A percentile compares a stretch with the other conserved stretches of the same genome.
These are phyloP conservation scores for Irpex lacteus DNA, from an alignment of 1,284 basidiomycete species.

Conservation along the genomic window DNA sequence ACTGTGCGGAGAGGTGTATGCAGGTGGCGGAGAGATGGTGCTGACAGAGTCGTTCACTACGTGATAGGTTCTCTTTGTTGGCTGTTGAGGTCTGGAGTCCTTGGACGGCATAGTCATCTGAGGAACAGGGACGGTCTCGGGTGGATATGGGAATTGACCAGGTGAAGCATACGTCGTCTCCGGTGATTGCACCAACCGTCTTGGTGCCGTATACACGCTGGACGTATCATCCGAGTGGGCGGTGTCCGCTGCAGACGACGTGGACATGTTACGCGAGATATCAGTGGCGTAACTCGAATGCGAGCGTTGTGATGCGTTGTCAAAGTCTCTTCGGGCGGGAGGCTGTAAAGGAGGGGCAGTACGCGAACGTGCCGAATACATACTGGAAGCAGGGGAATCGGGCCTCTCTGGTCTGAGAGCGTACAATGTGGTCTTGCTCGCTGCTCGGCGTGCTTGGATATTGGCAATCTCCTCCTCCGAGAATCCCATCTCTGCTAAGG, in stretches of 20 bases:
- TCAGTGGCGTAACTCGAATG: constrained; percentile 17
- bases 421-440: constrained; percentile 33
- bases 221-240: constrained; percentile 10
- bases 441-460: constrained; percentile 51
- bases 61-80: constrained; percentile 26
- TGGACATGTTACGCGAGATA: constrained; percentile 17
- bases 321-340: constrained; percentile 18
- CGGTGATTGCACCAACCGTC: constrained; percentile 5
- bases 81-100: constrained; percentile 23
- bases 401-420: constrained; percentile 20
- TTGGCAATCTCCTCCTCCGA: constrained; percentile 63
- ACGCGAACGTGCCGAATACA: constrained; percentile 11
- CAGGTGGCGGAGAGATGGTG: constrained; percentile 27
- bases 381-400: constrained; percentile 17
- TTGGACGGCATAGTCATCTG: constrained; percentile 15
- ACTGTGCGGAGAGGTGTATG: constrained; percentile 27
- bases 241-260: constrained; percentile 19
- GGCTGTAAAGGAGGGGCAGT: constrained; percentile 17
- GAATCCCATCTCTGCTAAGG: constrained; percentile 58
- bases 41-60: constrained; percentile 28
- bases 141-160: constrained; percentile 3
- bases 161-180: constrained; percentile 6
- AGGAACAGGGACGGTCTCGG: constrained; percentile 6
- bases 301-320: constrained; percentile 19
- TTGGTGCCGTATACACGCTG: constrained; percentile 7